Base-by-base conservation (phyloP, 106 monocot species). In the Phalaenopsis equestris region DNA sequence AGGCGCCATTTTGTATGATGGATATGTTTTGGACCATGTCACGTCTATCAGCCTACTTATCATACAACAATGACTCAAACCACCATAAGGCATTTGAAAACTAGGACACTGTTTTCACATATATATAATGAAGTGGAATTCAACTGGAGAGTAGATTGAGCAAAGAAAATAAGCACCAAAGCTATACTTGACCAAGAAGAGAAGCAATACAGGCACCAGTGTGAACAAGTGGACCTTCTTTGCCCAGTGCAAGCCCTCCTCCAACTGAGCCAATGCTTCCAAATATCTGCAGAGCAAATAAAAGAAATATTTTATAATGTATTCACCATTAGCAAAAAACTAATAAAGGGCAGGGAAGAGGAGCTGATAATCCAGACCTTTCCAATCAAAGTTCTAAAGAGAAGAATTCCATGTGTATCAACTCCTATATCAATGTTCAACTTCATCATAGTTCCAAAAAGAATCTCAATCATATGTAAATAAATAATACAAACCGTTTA, bases 131-230 rank as follows among this genome's bases (percentile, higher is more conserved):
- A 3, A 70, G 10, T 70, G 38, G 36, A n/a, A 70, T 11, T 70
- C 14, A 14, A 70, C 39, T 70, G 5, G 11, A 12, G 70, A 70
- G 14, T 21, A 70, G n/a, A 70, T 39, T 52, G 52, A 76, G 76
- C 36, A 76, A 23, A 76, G 6, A 30, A 11, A 49, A 76, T 49
- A 8, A 81, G 72, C 36, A 80, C 16, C 21, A 76, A 81, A 30
- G 11, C 15, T 77, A 79, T 89, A 94, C 97, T 80, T 94, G 98
- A 76, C 92, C 98, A 84, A 98, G 87, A 82, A 98, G 84, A 75
- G 98, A 98, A 82, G 98, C 98, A 81, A 98, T 98, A 84, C 98
- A 98, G 82, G 98, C 98, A 61, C 98, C 98, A 81, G 92, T 98
- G 78, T 98, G 98, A 41, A 98, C 98, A 79, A 98, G 90, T n/a